Percentiles rank a stretch among this genome's conserved stretches.
These are phyloP conservation scores for Paraleonurus japonicus DNA, from an alignment of 257 asterid genomes.

Conservation along the genomic window DNA sequence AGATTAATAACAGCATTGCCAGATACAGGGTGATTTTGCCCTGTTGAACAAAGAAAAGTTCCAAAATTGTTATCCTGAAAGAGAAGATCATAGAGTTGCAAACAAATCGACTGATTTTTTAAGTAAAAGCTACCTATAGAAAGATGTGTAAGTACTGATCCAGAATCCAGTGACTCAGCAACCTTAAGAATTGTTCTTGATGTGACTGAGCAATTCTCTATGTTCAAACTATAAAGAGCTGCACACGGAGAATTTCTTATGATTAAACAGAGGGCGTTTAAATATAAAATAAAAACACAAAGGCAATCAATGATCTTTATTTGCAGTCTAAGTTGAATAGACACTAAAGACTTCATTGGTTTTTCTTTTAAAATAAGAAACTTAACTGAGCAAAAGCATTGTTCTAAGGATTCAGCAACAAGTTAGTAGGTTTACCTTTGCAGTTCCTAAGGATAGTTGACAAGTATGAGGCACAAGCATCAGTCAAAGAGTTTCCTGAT, in stretches of 20 bases:
- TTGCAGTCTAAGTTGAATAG: constrained; percentile 22
- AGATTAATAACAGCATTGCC: constrained; percentile 62
- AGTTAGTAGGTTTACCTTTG: constrained; percentile 54
- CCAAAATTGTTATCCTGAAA: not conserved
- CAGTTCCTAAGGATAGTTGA: constrained; percentile 71
- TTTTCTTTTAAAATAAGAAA: not conserved
- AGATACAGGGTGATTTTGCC: constrained; percentile 68
- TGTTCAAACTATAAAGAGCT: constrained; percentile 84
- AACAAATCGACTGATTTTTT: not conserved
- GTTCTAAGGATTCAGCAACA: constrained; percentile 13
- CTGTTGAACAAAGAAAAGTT: constrained; percentile 42
- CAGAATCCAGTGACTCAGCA: constrained; percentile 80
- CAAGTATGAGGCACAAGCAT: constrained; percentile 86
- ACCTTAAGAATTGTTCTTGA: constrained; percentile 81
- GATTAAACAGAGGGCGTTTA: constrained; percentile 10
- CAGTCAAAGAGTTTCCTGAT: constrained; percentile 84
- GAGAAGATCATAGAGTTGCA: constrained; percentile 19
- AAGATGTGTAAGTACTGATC: constrained; percentile 69
- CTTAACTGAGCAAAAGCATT: constrained; percentile 15
- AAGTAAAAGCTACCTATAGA: constrained; percentile 53
- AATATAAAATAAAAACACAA: not conserved
- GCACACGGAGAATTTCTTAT: constrained; percentile 33
- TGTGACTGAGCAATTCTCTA: constrained; percentile 82
- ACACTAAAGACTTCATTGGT: not conserved
- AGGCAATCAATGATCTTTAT: constrained; percentile 1